Evolutionary conservation across 2,329 filamentous ascomycete species (phyloP), one percentile per base, ranked within the genome.

Genomic region (Colletotrichum somersetense): DNA sequence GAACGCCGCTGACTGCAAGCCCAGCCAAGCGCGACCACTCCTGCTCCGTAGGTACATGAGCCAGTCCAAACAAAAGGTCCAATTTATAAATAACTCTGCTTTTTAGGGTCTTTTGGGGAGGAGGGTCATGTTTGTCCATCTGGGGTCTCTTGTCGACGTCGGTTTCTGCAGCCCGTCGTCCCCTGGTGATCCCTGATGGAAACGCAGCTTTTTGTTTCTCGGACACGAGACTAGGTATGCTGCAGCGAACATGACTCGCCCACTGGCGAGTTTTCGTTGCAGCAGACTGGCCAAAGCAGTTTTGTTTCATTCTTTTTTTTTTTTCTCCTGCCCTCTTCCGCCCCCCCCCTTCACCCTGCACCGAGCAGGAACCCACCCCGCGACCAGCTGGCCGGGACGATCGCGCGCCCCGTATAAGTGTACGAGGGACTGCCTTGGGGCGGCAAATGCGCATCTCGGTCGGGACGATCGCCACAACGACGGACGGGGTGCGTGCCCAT

Each of bases 81-180:
- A 6, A 52, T 30, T 33, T 62, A 52, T 52, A 62, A 62, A 62
- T 52, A 62, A 62, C 46, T 40, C 23, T 62, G 35, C 46, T 12
- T 20, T 52, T 52, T 26, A 62, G 26, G 44, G n/a, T 48, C 59
- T 62, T 50, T 62, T 18, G 20, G 10, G 46, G 16, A 11, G 38
- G 4, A 4, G 30, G 40, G 46, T 20, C 46, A 23, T 50, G 14
- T 10, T 3, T 8, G 50, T 26, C 23, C n/a, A 38, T 20, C 26
- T 8, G 4, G 6, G 7, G 20, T 35, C 16, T 59, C 23, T 38
- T 42, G 38, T 52, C 48, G 10, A 33, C 18, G 33, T 35, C 30
- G 30, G 4, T 30, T 30, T 30, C 33, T n/a, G 18, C 53, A 56
- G 53, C 53, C 14, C 7, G 18, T 20, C 18, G 26, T 8, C 26